Conservation (phyloP, 106 monocot species). For the Phalaenopsis aphrodite region DNA sequence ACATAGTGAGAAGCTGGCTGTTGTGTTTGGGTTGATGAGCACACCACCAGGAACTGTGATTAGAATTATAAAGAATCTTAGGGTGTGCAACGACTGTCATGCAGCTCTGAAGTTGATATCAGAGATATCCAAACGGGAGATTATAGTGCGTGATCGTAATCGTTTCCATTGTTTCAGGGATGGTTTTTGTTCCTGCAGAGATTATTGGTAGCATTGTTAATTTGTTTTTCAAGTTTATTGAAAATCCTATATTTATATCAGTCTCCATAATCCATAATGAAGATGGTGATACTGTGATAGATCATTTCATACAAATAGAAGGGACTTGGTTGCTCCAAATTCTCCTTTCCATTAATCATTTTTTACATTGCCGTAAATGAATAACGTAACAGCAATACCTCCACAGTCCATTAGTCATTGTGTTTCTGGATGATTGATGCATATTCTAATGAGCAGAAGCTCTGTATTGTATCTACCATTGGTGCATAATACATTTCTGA, state of each 20-base stretch:
- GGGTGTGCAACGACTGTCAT: slow-evolving; percentile 72
- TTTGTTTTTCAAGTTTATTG: not conserved
- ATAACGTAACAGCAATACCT: not conserved
- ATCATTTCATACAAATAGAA: not conserved
- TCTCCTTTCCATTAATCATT: not conserved
- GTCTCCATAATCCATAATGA: no score
- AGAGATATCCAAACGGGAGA: slow-evolving; percentile 24
- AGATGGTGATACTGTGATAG: no score
- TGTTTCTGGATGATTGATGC: no score
- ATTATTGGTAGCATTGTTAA: slow-evolving; percentile 40
- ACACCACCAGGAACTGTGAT: slow-evolving; percentile 36
- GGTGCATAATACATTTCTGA: no score
- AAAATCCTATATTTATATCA: no score
- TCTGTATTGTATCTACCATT: no score
- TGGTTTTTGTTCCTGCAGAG: slow-evolving; percentile 57
- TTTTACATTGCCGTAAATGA: not conserved
- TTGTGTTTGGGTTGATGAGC: slow-evolving; percentile 45
- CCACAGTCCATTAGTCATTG: not conserved
- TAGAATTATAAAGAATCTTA: slow-evolving; percentile 78
- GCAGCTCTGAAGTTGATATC: slow-evolving; percentile 56
- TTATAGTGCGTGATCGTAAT: slow-evolving; percentile 54
- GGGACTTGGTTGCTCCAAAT: not conserved
- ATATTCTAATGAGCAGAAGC: no score
- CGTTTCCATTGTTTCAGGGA: slow-evolving; percentile 53
- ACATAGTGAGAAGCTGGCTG: slow-evolving; percentile 76